These are phyloP conservation scores for Chaetoscypha palmicola DNA, from an alignment of 2,329 filamentous ascomycete species.

Conservation along the genomic window DNA sequence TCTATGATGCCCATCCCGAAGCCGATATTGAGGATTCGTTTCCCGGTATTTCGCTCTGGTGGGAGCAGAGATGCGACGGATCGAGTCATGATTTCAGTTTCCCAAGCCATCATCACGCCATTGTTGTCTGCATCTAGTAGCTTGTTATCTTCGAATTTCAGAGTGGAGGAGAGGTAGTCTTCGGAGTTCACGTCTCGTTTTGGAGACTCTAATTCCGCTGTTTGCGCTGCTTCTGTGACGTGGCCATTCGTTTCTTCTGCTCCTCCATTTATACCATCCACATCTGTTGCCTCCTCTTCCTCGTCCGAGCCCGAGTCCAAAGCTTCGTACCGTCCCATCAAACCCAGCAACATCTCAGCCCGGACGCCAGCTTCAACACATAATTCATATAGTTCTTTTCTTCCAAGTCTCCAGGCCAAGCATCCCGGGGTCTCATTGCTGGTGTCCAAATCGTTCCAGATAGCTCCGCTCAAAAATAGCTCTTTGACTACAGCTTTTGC, in stretches of 20 bases:
- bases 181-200: conserved; percentile 49
- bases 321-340: conserved; percentile 75
- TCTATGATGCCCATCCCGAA: conserved; percentile 92
- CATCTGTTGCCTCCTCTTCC: conserved; percentile 35
- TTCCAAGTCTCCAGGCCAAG: conserved; percentile 64
- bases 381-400: conserved; percentile 66
- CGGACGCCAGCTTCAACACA: conserved; percentile 87
- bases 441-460: conserved; percentile 92
- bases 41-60: conserved; percentile 40
- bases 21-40: conserved; percentile 75
- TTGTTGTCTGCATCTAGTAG: conserved; percentile 70
- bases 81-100: conserved; percentile 75
- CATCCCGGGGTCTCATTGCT: conserved; percentile 90
- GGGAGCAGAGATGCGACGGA: conserved; percentile 62
- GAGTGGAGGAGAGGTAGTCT: conserved; percentile 59
- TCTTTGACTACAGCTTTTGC: conserved; percentile 64
- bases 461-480: conserved; percentile 79
- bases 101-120: conserved; percentile 93
- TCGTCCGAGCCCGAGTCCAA: conserved; percentile 48
- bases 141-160: conserved; percentile 58
- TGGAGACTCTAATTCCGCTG: conserved; percentile 15
- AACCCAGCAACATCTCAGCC: conserved; percentile 77
- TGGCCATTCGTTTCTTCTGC: conserved; percentile 26
- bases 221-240: conserved; percentile 19
- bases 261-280: conserved; percentile 29